A percentile compares a stretch with the other conserved stretches of the same genome.
phyloP scores from a whole-genome alignment of 148 eudicot genomes.

The Camellia lanceoleosa region DNA sequence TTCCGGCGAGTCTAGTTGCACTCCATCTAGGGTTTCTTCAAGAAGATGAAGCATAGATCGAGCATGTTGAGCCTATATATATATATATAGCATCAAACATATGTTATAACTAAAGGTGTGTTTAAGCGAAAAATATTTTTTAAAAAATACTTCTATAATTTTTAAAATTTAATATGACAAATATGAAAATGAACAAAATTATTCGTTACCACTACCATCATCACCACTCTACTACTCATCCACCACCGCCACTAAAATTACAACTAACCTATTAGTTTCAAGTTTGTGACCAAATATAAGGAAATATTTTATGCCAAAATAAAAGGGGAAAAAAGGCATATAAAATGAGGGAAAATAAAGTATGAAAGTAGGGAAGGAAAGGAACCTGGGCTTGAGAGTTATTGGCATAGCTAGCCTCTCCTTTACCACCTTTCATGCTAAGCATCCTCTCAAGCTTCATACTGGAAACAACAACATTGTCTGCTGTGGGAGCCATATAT shows the following conservation, averaged over 20 bases:
- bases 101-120: background rate
- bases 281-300: too few relatives aligned
- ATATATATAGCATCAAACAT: background rate
- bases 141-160: too few relatives aligned
- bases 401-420: constrained; percentile 85
- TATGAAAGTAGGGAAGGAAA: background rate
- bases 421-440: constrained; percentile 98
- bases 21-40: constrained; percentile 69
- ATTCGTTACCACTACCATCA: too few relatives aligned
- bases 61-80: constrained; percentile 74
- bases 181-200: too few relatives aligned
- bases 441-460: constrained; percentile 79
- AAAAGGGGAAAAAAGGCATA: background rate
- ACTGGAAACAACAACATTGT: constrained; percentile 59
- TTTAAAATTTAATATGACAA: too few relatives aligned
- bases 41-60: constrained; percentile 83
- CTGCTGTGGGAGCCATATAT: constrained; percentile 49
- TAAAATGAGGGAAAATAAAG: background rate
- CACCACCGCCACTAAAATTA: too few relatives aligned
- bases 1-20: constrained; percentile 35
- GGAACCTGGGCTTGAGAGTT: constrained; percentile 92
- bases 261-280: too few relatives aligned
- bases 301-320: too few relatives aligned
- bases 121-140: too few relatives aligned
- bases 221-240: too few relatives aligned